phyloP scores from a whole-genome alignment of 352 stramenopile genomes.

The Pythium insidiosum region DNA sequence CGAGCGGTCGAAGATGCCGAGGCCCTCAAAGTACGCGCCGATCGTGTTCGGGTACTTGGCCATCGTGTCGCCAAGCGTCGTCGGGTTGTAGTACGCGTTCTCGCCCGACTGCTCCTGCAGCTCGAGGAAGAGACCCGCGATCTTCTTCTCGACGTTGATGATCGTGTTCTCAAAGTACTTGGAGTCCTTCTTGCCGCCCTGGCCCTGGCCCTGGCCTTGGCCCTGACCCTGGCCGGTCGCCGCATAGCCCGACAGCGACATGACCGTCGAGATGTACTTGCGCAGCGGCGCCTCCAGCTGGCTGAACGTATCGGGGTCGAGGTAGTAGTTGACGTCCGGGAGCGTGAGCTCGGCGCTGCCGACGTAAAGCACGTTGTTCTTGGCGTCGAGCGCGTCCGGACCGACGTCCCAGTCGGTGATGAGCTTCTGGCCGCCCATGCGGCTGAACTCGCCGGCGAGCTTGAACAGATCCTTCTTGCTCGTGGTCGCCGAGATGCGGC shows the following conservation, averaged over 20 bases:
- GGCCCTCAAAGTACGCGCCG: constrained; percentile 22
- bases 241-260: neutral
- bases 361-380: neutral
- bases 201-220: no score
- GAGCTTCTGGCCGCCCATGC: neutral
- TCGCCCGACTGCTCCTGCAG: constrained; percentile 44
- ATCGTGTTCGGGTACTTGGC: constrained; percentile 12
- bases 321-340: neutral
- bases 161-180: constrained; percentile 16
- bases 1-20: constrained; percentile 21
- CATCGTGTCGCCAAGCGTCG: constrained; percentile 46
- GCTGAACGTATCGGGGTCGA: neutral
- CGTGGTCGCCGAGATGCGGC: neutral
- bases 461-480: constrained; percentile 6
- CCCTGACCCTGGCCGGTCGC: neutral
- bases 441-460: constrained; percentile 6
- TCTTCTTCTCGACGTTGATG: constrained; percentile 48
- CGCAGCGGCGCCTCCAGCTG: neutral
- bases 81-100: constrained; percentile 68
- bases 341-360: neutral
- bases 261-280: neutral
- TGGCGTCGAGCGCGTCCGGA: neutral
- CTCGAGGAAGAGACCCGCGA: constrained; percentile 23
- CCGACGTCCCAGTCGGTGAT: neutral
- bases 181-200: neutral